Conservation (phyloP, 306 rosid species). For the Cicer bijugum region DNA sequence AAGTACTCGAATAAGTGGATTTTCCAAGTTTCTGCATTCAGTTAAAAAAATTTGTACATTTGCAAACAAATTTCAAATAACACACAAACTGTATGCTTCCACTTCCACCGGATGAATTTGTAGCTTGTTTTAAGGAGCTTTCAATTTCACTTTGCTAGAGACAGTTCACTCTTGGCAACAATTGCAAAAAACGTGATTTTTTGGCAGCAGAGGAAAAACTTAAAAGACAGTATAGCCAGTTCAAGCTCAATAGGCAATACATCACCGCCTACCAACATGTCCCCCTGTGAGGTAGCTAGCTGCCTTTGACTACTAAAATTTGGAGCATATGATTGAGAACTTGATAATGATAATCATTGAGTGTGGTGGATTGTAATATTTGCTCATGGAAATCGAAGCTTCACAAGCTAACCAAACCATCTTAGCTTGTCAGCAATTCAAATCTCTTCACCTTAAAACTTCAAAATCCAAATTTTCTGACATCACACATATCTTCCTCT, state of each 20-base stretch:
- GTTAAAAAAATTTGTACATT: not conserved
- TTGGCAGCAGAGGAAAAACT: too few species aligned
- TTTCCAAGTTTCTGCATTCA: not conserved
- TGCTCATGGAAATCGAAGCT: slow-evolving; percentile 50
- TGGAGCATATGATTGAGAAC: slow-evolving; percentile 58
- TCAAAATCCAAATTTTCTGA: slow-evolving; percentile 53
- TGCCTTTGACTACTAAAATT: slow-evolving; percentile 51
- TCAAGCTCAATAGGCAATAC: slow-evolving; percentile 47
- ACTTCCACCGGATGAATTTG: not conserved
- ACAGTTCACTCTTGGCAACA: not conserved
- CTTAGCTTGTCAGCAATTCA: slow-evolving; percentile 59
- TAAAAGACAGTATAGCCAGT: slow-evolving; percentile 39
- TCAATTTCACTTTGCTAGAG: not conserved
- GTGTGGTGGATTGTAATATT: slow-evolving; percentile 58
- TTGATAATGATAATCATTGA: slow-evolving; percentile 53
- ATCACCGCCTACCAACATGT: not conserved
- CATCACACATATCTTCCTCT: slow-evolving; percentile 62
- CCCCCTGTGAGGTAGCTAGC: slow-evolving; percentile 42
- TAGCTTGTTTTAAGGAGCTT: not conserved
- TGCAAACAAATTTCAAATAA: not conserved
- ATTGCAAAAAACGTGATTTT: too few species aligned
- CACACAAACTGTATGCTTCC: not conserved
- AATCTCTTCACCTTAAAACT: slow-evolving; percentile 51
- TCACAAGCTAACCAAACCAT: slow-evolving; percentile 51
- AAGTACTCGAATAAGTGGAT: not conserved